Evolutionary conservation across 2,329 filamentous ascomycete genomes (phyloP).

Genomic region (Alternaria sp.): DNA sequence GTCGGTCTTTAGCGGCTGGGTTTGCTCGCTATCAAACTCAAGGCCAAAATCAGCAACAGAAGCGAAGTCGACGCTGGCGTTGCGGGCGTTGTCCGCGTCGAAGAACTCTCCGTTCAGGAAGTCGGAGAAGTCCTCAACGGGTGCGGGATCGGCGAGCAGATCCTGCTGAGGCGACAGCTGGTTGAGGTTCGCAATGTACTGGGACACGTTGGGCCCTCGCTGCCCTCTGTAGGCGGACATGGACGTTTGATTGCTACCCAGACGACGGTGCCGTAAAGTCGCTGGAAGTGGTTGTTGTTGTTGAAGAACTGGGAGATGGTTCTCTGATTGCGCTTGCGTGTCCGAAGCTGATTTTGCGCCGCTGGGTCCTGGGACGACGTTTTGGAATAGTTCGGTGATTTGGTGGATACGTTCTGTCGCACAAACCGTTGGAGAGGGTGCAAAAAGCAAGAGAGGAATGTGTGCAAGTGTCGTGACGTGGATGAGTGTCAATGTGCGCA

Average conservation of each 20-base stretch:
- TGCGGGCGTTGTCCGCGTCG: slow-evolving; percentile 66
- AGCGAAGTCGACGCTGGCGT: slow-evolving; percentile 37
- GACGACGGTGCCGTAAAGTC: slow-evolving; percentile 20
- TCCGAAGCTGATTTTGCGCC: slow-evolving; percentile 7
- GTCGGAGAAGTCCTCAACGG: slow-evolving; percentile 58
- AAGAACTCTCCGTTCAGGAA: slow-evolving; percentile 70
- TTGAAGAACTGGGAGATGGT: slow-evolving; percentile 16
- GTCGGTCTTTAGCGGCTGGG: slow-evolving; percentile 23
- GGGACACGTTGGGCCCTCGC: slow-evolving; percentile 84
- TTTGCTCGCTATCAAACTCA: slow-evolving; percentile 38
- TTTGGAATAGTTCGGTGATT: neutral
- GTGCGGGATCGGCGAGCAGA: slow-evolving; percentile 50
- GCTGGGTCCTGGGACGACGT: neutral
- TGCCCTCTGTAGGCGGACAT: slow-evolving; percentile 82
- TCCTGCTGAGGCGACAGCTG: slow-evolving; percentile 61
- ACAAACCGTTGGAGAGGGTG: slow-evolving; percentile 8
- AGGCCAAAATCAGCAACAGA: slow-evolving; percentile 42
- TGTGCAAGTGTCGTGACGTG: slow-evolving; percentile 33
- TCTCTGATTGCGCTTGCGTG: slow-evolving; percentile 20
- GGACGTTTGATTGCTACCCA: slow-evolving; percentile 25
- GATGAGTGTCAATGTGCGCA: slow-evolving; percentile 16
- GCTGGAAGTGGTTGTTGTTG: slow-evolving; percentile 26
- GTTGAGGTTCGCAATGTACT: slow-evolving; percentile 88
- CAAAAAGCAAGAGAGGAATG: slow-evolving; percentile 12
- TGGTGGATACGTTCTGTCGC: neutral